Evolutionary conservation across 106 monocot genomes (phyloP).

Genomic region (Xerophyta viscosa): DNA sequence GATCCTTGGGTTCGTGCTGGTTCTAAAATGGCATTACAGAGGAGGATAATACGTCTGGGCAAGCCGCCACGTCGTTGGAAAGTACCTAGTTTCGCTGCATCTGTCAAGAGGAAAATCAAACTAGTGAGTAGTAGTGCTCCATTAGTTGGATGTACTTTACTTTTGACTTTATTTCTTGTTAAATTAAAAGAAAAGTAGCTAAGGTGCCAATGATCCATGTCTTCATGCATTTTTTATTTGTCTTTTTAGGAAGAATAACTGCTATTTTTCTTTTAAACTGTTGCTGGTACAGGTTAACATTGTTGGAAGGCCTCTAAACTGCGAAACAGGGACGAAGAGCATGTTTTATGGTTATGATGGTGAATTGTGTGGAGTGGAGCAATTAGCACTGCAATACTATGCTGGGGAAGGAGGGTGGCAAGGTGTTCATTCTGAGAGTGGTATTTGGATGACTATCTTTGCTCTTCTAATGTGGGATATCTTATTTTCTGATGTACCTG

Average conservation of each 20-base stretch:
- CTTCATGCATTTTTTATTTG: no score
- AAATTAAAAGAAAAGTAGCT: no score
- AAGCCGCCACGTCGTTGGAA: slow-evolving; percentile 93
- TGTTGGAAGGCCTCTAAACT: slow-evolving; percentile 64
- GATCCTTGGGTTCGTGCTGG: slow-evolving; percentile 96
- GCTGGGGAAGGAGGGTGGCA: slow-evolving; percentile 78
- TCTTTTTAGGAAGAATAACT: no score
- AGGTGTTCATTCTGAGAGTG: slow-evolving; percentile 87
- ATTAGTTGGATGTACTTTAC: no score
- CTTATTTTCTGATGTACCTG: slow-evolving; percentile 59
- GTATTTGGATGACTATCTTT: slow-evolving; percentile 94
- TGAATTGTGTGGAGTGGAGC: slow-evolving; percentile 77
- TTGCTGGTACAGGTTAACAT: slow-evolving; percentile 39
- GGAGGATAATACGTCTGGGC: slow-evolving; percentile 62
- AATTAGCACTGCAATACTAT: slow-evolving; percentile 88
- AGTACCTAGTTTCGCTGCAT: slow-evolving; percentile 56
- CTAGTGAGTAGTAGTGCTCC: slow-evolving; percentile 61
- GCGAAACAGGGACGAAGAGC: slow-evolving; percentile 64
- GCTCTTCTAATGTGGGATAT: slow-evolving; percentile 93
- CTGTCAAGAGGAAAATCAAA: slow-evolving; percentile 56
- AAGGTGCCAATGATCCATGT: no score
- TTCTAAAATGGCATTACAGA: slow-evolving; percentile 80
- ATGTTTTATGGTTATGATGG: slow-evolving; percentile 80
- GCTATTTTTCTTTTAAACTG: no score
- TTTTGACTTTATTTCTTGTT: no score